Base-by-base conservation (phyloP, 2,329 filamentous ascomycete species). In the Verticillium longisporum region DNA sequence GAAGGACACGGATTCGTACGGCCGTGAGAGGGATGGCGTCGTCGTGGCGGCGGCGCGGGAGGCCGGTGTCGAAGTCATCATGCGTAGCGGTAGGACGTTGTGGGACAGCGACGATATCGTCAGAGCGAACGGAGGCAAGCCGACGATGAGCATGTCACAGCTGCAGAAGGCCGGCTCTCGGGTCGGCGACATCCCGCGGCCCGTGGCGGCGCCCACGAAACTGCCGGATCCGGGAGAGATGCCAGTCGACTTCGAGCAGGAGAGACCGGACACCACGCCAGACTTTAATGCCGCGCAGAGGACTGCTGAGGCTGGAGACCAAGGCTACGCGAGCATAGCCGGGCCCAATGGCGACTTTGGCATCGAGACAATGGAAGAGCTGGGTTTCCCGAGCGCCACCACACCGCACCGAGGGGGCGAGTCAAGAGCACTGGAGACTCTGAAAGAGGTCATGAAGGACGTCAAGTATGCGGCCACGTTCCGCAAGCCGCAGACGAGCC, bases 1-100 rank as follows among this genome's bases (percentile, higher is more conserved):
- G 70, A 89, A 88, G 68, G 90, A 92, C 67, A 91, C 88, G 0
- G 90, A 93, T 75, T 79, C 87, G 0, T 92, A 92, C 73, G 88
- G 79, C 4, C 79, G 83, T 15, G 81, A 85, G 50, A 75, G 90
- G 57, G 90, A 93, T 71, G 78, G 77, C 1, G 74, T 77, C 18
- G 80, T 93, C 11, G 73, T 80, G 37, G 72, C 79, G 15, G 73
- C 87, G n/a, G 89, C 89, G 4, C 76, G 81, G 65, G 75, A 84
- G 55, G 85, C 87, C 0, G 89, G 88, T 1, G 86, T 92, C 1
- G 70, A 89, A 67, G 87, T 92, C 21, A 76, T 92, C n/a, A 74
- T 83, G 11, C 80, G 77, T 57, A 80, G 78, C 31, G 89, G 90
- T 0, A 78, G 90, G 50, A 92, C 88, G 4, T 75, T 92, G 7